These are phyloP conservation scores for Kokia cookei DNA, from an alignment of 441 rosid species.

Conservation along the genomic window DNA sequence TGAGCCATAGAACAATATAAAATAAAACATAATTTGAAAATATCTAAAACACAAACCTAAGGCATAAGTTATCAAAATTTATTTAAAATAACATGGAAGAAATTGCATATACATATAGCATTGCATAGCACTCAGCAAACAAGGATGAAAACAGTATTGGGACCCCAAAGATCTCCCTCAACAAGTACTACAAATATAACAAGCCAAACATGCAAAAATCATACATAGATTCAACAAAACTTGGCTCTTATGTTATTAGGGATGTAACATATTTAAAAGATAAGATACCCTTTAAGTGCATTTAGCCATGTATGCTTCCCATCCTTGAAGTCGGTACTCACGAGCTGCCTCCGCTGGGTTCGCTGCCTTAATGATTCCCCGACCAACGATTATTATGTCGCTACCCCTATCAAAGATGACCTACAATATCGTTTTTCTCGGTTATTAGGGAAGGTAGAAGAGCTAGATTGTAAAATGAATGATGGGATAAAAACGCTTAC, in stretches of 20 bases:
- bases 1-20: too few species aligned
- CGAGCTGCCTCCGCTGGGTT: constrained; percentile 73
- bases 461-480: neutral
- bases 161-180: neutral
- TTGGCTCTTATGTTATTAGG: neutral
- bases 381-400: constrained; percentile 94
- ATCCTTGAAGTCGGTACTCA: constrained; percentile 83
- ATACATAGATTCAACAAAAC: neutral
- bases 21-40: too few species aligned
- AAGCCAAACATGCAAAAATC: neutral
- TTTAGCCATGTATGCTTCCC: constrained; percentile 85
- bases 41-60: too few species aligned
- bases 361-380: constrained; percentile 85
- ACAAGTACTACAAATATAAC: neutral
- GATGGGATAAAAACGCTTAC: constrained; percentile 34
- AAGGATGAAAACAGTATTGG: neutral
- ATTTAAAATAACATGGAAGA: too few species aligned
- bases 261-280: neutral
- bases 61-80: too few species aligned
- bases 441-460: neutral
- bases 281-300: constrained; percentile 16
- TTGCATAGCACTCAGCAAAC: neutral
- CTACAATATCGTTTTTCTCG: constrained; percentile 27
- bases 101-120: too few species aligned
- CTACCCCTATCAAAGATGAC: constrained; percentile 85